Evolutionary conservation across 495 filamentous ascomycete species (phyloP), one percentile per base, ranked within the genome.

Genomic region (Pyrenopolyporus hunteri): DNA sequence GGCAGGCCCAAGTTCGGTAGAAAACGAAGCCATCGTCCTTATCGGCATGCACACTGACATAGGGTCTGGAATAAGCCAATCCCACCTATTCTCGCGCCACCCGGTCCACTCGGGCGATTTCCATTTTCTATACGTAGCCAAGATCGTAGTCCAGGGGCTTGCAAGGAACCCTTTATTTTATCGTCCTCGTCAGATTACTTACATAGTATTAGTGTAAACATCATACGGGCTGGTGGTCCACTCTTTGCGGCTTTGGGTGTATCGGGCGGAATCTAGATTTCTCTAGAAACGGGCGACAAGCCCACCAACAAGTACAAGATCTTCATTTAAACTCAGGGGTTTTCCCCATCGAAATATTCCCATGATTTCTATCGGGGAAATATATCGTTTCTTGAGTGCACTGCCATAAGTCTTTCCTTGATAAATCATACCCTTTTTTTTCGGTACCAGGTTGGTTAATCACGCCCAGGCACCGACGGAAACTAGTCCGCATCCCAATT

Each of bases 11-110:
- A 10, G 40, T 47, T 31, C 61, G 61, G 55, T 43, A 54, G 59
- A 47, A 43, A 50, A 43, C 42, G 33, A 57, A 44, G 40, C 33
- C 43, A 48, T 53, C 49, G 54, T 46, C 53, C 40, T 42, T 52
- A 57, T 45, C 11, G 53, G 59, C 35, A 54, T 64, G 61, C 55
- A 59, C 4, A 35, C 48, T 64, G 61, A 59, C 61, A 64, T 64
- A 55, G 47, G 9, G 25, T 45, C 44, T 43, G n/a, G 29, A 53
- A 43, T 39, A 33, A 32, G 3, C 40, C 33, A 23, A 40, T 43
- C 58, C 50, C 39, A 57, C 52, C 45, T 45, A 32, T 52, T 54
- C 46, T 29, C 33, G 35, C 55, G 61, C 55, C 54, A 50, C 49
- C 40, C 33, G 60, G 60, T 26, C 61, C 61, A 59, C 54, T 50